Evolutionary conservation across 192 early-diverging fungal species (phyloP), one percentile per base, ranked within the genome.

Genomic region (Coemansia sp.): DNA sequence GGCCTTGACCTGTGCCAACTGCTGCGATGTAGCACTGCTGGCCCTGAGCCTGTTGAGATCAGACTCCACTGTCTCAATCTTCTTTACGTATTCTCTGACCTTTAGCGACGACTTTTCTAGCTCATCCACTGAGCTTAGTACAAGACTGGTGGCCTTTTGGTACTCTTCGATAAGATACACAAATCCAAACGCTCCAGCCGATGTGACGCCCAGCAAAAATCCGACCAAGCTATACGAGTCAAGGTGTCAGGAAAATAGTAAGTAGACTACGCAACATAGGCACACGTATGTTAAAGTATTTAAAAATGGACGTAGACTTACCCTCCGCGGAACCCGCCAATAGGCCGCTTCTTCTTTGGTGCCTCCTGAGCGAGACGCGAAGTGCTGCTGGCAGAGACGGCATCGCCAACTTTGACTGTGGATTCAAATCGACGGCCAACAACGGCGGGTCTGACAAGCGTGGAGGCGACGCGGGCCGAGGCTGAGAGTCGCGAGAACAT

Each of bases 121-220:
- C 65, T 92, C 88, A 70, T 94, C 92, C 31, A 97, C 92, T 36
- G 90, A 89, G 84, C 74, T 77, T 69, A 95, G 81, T 24, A 95
- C 77, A 16, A 89, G 65, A 38, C 76, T 78, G 20, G 94, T 93
- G 2, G 92, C 88, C 46, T 83, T 82, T 55, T 93, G 88, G 78
- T 97, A 95, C 75, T 97, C 92, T 62, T 94, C 93, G 47, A 97
- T 84, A 57, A 97, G 86, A 70, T 92, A 93, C 58, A 92, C 89
- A 76, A 95, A 97, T 33, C 93, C 93, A 31, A 87, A 82, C 20
- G 89, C 87, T 13, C 91, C 91, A 36, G 92, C 87, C 44, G 85
- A 73, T 33, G 91, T 88, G n/a, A 90, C 87, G 27, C 94, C 94
- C 5, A 93, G 69, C 43, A 94, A 78, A 68, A 95, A 94, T 36